Percentiles rank a stretch among this genome's conserved stretches.
Evolutionary conservation across 2,329 filamentous ascomycete species (phyloP).

Genomic region (Clarireedia hainanense): DNA sequence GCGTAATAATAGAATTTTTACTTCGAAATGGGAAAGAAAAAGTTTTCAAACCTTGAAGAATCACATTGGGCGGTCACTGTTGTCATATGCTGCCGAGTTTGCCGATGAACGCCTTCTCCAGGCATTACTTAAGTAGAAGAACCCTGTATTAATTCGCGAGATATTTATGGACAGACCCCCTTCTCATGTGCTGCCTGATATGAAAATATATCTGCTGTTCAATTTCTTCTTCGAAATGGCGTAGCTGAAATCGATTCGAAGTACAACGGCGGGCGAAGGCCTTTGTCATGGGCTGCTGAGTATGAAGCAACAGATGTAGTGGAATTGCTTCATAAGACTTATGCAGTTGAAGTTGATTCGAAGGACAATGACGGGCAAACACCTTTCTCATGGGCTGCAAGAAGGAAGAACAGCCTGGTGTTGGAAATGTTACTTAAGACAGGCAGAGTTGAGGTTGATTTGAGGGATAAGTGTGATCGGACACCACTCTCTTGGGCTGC

Average conservation of each 20-base stretch:
- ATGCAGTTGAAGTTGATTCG: background rate
- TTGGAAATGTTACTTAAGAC: conserved; percentile 5
- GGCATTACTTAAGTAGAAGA: background rate
- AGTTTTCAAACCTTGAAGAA: too few species aligned
- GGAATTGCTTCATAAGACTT: background rate
- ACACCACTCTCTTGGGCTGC: background rate
- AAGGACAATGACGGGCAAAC: background rate
- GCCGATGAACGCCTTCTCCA: background rate
- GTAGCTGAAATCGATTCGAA: background rate
- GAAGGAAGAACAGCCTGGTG: conserved; percentile 2
- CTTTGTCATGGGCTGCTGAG: background rate
- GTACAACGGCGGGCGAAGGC: background rate
- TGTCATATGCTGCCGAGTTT: conserved; percentile 9
- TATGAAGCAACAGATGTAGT: background rate
- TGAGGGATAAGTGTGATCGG: conserved; percentile 19
- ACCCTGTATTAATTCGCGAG: background rate
- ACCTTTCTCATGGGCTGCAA: conserved; percentile 3
- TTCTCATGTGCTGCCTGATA: background rate
- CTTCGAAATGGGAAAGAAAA: too few species aligned
- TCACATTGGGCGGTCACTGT: background rate
- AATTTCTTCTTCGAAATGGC: background rate
- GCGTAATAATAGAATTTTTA: too few species aligned
- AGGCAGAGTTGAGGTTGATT: conserved; percentile 6
- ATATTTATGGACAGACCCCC: background rate
- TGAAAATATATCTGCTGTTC: background rate